Conservation (phyloP, 106 monocot genomes). For the Xerophyta viscosa region DNA sequence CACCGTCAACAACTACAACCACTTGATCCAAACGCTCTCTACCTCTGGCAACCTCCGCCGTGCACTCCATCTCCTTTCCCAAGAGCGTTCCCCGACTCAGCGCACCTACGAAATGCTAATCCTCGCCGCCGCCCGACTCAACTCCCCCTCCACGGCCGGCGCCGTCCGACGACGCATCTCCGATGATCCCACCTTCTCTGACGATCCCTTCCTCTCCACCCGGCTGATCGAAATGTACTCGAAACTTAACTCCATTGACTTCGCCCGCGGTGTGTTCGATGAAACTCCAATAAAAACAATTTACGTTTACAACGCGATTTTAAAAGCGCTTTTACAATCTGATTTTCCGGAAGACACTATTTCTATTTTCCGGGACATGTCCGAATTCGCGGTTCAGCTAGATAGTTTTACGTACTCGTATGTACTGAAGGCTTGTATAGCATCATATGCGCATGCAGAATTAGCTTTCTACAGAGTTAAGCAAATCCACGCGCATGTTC, state of each 20-base stretch:
- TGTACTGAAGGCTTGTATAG: constrained; percentile 46
- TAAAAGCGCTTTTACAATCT: constrained; percentile 44
- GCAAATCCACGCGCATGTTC: constrained; percentile 43
- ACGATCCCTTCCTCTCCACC: constrained; percentile 71
- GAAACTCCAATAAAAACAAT: constrained; percentile 43
- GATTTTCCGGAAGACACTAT: constrained; percentile 49
- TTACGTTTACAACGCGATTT: constrained; percentile 66
- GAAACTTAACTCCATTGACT: neutral
- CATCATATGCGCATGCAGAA: constrained; percentile 7
- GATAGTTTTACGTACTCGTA: constrained; percentile 23
- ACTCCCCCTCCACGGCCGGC: constrained; percentile 11
- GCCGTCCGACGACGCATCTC: constrained; percentile 13
- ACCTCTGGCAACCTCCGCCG: constrained; percentile 44
- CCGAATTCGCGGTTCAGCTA: constrained; percentile 9
- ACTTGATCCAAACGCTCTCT: constrained; percentile 60
- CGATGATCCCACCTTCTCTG: no score
- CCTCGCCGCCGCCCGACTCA: constrained; percentile 37
- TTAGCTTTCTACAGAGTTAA: constrained; percentile 24
- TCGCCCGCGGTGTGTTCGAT: constrained; percentile 72
- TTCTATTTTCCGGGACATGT: constrained; percentile 39
- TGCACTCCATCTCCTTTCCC: constrained; percentile 53
- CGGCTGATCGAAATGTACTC: constrained; percentile 29
- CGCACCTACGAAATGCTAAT: constrained; percentile 52
- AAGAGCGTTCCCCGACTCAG: constrained; percentile 43
- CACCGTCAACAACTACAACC: constrained; percentile 41